Percentiles rank a stretch among this genome's conserved stretches.
phyloP scores from a whole-genome alignment of 495 filamentous ascomycete genomes.

The Astrothelium macrocarpum region DNA sequence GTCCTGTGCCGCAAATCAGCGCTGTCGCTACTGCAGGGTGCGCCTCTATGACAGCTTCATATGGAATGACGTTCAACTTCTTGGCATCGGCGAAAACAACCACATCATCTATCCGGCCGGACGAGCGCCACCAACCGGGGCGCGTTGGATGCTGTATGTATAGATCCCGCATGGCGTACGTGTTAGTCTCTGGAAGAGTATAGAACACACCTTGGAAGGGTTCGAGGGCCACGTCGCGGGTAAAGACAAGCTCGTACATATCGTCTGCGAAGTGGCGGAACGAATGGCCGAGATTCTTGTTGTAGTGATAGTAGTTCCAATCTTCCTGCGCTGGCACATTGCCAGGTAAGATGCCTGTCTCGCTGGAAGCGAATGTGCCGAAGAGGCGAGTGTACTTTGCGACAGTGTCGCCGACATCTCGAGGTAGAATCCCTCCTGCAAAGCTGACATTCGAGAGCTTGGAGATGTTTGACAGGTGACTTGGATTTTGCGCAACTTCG shows the following conservation, averaged over 20 bases:
- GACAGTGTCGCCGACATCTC: neutral
- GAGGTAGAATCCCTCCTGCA: neutral
- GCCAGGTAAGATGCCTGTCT: neutral
- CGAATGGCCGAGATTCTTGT: neutral
- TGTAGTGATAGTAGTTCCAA: conserved; percentile 3
- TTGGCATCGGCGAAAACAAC: conserved; percentile 57
- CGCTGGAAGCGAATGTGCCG: neutral
- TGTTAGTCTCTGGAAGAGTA: conserved; percentile 42
- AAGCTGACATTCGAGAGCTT: neutral
- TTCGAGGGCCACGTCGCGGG: neutral
- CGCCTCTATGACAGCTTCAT: conserved; percentile 39
- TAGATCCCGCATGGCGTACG: conserved; percentile 50
- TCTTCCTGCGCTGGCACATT: neutral
- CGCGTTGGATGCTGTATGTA: conserved; percentile 44
- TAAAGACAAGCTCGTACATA: neutral
- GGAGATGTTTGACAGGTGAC: neutral
- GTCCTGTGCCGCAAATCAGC: conserved; percentile 41
- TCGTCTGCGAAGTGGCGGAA: conserved; percentile 1
- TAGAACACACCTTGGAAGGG: conserved; percentile 34
- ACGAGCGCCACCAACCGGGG: conserved; percentile 42
- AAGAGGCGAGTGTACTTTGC: neutral
- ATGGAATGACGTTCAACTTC: conserved; percentile 49
- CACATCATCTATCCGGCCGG: conserved; percentile 48
- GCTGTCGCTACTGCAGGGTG: conserved; percentile 41
- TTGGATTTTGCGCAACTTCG: neutral